phyloP scores from a whole-genome alignment of 306 rosid genomes.

The Abrus pulchellus region DNA sequence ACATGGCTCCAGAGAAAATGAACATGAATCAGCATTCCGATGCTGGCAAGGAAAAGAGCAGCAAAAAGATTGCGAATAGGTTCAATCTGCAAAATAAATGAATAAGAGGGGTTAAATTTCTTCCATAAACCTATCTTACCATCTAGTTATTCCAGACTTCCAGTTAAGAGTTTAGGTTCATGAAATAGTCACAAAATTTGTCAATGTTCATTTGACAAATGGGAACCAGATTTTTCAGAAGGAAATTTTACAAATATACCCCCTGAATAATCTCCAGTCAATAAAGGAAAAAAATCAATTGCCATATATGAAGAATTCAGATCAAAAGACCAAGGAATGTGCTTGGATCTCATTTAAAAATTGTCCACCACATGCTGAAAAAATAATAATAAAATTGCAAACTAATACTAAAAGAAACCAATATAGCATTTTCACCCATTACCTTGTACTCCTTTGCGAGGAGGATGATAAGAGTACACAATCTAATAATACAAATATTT shows the following conservation, averaged over 20 bases:
- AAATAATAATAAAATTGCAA: conserved; percentile 1
- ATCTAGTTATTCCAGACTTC: conserved; percentile 24
- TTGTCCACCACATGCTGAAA: conserved; percentile 19
- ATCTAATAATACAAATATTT: conserved; percentile 28
- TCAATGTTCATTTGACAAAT: conserved; percentile 25
- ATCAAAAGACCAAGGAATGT: conserved; percentile 29
- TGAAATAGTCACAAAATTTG: conserved; percentile 36
- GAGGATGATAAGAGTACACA: conserved; percentile 24
- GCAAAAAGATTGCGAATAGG: conserved; percentile 96
- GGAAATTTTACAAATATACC: conserved; percentile 27
- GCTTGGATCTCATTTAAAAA: conserved; percentile 21
- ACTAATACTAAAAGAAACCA: neutral
- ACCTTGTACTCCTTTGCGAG: conserved; percentile 14
- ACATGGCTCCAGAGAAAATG: conserved; percentile 98
- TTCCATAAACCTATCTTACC: conserved; percentile 29
- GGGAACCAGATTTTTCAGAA: conserved; percentile 24
- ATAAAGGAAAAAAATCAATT: conserved; percentile 6
- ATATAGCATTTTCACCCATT: conserved; percentile 19
- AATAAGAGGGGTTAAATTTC: conserved; percentile 41
- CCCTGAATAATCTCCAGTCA: conserved; percentile 27
- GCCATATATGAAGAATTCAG: neutral
- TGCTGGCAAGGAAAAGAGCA: conserved; percentile 97
- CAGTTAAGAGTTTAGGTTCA: conserved; percentile 34
- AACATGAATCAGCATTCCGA: conserved; percentile 97
- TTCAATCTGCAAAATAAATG: conserved; percentile 74